phyloP scores from a whole-genome alignment of 768 basidiomycete species.

The Lactarius vividus region DNA sequence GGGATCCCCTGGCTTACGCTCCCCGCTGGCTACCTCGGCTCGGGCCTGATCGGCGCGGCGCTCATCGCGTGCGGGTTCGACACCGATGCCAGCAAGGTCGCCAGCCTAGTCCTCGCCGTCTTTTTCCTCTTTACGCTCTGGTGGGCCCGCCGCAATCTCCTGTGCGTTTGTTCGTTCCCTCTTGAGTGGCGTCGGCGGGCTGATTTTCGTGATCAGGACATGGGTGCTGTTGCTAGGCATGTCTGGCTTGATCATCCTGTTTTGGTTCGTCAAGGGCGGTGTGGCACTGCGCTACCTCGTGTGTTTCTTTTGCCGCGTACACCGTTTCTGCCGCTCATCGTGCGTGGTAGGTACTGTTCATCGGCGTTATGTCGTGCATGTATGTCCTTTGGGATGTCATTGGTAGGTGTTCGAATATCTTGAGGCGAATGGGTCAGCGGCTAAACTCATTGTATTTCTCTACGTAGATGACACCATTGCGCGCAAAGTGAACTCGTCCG shows the following conservation, averaged over 20 bases:
- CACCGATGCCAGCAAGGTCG: slow-evolving; percentile 85
- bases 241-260: slow-evolving; percentile 72
- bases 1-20: slow-evolving; percentile 80
- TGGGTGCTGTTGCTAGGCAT: slow-evolving; percentile 79
- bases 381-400: slow-evolving; percentile 89
- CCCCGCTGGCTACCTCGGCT: slow-evolving; percentile 84
- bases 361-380: slow-evolving; percentile 85
- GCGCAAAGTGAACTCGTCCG: slow-evolving; percentile 81
- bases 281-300: slow-evolving; percentile 78
- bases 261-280: slow-evolving; percentile 79
- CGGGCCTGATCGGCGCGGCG: slow-evolving; percentile 80
- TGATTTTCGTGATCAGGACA: slow-evolving; percentile 45
- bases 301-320: slow-evolving; percentile 26
- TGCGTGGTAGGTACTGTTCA: slow-evolving; percentile 62
- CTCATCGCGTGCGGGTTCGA: slow-evolving; percentile 88
- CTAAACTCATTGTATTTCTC: slow-evolving; percentile 1
- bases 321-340: neutral
- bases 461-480: slow-evolving; percentile 75
- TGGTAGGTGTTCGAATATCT: slow-evolving; percentile 42
- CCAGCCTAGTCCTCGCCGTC: slow-evolving; percentile 72
- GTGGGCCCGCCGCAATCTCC: slow-evolving; percentile 75
- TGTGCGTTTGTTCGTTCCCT: slow-evolving; percentile 45
- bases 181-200: neutral
- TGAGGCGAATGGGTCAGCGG: neutral
- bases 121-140: slow-evolving; percentile 87